phyloP scores from a whole-genome alignment of 768 basidiomycete species.

The Tylopilus sp. region DNA sequence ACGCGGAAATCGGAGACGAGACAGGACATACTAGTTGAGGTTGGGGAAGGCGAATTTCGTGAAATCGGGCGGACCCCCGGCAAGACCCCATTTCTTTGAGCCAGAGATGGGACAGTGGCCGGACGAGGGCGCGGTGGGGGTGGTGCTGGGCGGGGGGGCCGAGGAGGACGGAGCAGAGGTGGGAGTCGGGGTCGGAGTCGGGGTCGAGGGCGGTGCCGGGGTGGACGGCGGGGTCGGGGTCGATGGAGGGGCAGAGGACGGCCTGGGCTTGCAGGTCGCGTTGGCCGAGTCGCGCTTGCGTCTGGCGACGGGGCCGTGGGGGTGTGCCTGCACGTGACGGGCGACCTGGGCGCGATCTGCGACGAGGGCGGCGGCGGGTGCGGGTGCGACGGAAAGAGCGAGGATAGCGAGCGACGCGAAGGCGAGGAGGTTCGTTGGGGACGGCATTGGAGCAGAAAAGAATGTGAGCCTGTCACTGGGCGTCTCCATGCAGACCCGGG shows the following conservation, averaged over 20 bases:
- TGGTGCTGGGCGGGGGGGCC: not conserved
- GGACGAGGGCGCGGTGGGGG: not conserved
- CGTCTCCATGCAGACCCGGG: not conserved
- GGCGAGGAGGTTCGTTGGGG: conserved; percentile 52
- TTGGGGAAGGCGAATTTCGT: conserved; percentile 42
- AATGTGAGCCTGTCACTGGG: conserved; percentile 12
- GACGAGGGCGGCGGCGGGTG: conserved; percentile 52
- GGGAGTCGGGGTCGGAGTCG: not conserved
- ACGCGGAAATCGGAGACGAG: not conserved
- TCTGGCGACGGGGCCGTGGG: conserved; percentile 46
- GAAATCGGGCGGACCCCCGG: conserved; percentile 43
- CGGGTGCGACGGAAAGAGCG: conserved; percentile 44
- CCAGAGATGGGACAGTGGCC: not conserved
- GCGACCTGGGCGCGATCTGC: conserved; percentile 37
- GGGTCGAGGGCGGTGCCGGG: not conserved
- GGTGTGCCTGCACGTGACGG: conserved; percentile 46
- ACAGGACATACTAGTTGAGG: conserved; percentile 39
- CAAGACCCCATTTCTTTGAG: conserved; percentile 55
- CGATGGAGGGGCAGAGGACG: conserved; percentile 28
- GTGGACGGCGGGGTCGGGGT: not conserved
- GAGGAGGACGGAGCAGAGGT: not conserved
- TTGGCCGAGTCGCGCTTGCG: conserved; percentile 41
- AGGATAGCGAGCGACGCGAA: conserved; percentile 57
- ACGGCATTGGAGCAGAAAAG: conserved; percentile 37
- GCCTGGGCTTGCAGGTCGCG: conserved; percentile 51